Evolutionary conservation across 2,329 filamentous ascomycete genomes (phyloP).

Genomic region (Fusarium foetens): DNA sequence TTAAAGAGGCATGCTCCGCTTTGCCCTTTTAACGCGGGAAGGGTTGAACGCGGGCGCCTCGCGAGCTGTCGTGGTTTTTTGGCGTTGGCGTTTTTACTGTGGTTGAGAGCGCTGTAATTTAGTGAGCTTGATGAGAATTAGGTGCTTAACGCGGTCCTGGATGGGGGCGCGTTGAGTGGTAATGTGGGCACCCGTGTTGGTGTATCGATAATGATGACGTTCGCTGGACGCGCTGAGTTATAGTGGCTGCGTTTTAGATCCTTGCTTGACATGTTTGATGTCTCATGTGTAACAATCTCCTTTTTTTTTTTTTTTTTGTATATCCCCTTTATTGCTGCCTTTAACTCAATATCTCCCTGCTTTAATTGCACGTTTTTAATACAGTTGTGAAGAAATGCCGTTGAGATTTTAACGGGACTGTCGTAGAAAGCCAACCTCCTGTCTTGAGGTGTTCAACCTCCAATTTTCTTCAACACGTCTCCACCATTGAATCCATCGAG

Average conservation of each 20-base stretch:
- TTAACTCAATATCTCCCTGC: not conserved
- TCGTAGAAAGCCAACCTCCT: constrained; percentile 17
- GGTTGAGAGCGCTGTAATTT: not conserved
- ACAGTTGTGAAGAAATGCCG: not conserved
- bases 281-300: not conserved
- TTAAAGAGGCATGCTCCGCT: constrained; percentile 35
- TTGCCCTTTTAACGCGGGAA: constrained; percentile 27
- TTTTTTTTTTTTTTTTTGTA: not conserved
- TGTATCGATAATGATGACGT: constrained; percentile 35
- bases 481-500: constrained; percentile 20
- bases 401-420: constrained; percentile 1
- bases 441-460: constrained; percentile 15
- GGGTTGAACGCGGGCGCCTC: constrained; percentile 5
- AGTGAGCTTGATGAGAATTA: not conserved
- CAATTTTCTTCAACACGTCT: constrained; percentile 34
- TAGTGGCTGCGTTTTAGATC: constrained; percentile 28
- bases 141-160: constrained; percentile 31
- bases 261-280: constrained; percentile 20
- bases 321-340: not conserved
- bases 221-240: constrained; percentile 33
- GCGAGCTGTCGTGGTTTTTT: constrained; percentile 31
- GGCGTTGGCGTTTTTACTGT: constrained; percentile 31
- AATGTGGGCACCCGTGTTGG: not conserved
- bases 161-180: constrained; percentile 31
- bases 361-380: not conserved